Base-by-base conservation (phyloP, 2,329 filamentous ascomycete species). In the Sclerotinia borealis region DNA sequence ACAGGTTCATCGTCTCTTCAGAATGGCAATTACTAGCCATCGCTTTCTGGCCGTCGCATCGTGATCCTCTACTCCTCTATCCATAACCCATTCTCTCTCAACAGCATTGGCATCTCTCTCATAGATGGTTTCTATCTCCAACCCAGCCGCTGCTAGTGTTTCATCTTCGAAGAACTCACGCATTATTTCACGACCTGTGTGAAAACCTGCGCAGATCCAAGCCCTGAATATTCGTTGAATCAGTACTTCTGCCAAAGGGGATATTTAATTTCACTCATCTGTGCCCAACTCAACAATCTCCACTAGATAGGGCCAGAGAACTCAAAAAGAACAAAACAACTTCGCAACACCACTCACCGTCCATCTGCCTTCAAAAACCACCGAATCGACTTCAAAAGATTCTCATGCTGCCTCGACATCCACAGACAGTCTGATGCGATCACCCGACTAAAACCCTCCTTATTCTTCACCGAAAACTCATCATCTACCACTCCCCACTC, bases 401-500 rank as follows among this genome's bases (percentile, higher is more conserved):
- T 88, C n/a, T 75, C 79, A 74, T 92, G 89, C 77, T 91, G 83
- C 78, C 81, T 82, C 1, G 85, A 83, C 86, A 91, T 90, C 88
- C 89, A 92, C 63, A 90, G 80, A 71, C 88, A 91, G 75, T 92
- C 88, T 66, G 87, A 86, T 0, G 85, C 85, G n/a, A 91, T 75
- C 47, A 92, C 78, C 63, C 86, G 81, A 51, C 84, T 84, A 71
- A 86, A 90, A 1, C 63, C 67, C 31, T 76, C 75, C 3, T 74
- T 73, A 78, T 72, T 65, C 8, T 50, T 54, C 0, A 43, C 17
- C 4, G 68, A 67, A 37, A 72, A 72, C 4, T 17, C 19, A 62
- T 72, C 69, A 17, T 63, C 59, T 4, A 74, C 79, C 81, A 69
- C 80, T 8, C 88, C 87, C 88, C 89, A 91, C 43, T 79, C 76